Evolutionary conservation across 495 filamentous ascomycete species (phyloP).

Genomic region (Bathelium albidoporum): DNA sequence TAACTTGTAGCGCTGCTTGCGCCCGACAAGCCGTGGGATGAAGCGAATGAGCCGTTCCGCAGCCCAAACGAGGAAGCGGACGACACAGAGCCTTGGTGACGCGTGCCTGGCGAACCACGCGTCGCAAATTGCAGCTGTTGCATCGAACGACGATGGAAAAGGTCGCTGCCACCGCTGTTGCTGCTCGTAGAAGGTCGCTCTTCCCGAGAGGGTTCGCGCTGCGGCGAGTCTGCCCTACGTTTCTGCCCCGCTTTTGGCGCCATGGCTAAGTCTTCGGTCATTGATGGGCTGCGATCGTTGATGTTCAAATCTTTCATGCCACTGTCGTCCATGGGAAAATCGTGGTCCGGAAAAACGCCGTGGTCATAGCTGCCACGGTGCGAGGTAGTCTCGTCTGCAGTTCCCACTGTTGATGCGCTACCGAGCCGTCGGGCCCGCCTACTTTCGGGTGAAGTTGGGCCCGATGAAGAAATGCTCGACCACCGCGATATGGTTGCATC

Average conservation of each 20-base stretch:
- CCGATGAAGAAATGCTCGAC: conserved; percentile 22
- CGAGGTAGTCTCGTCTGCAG: conserved; percentile 32
- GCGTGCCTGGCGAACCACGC: conserved; percentile 46
- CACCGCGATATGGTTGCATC: conserved; percentile 27
- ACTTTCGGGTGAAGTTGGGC: conserved; percentile 30
- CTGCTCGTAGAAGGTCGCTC: conserved; percentile 50
- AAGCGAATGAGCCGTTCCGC: conserved; percentile 67
- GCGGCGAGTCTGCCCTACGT: conserved; percentile 71
- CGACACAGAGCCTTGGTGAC: conserved; percentile 57
- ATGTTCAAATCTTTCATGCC: conserved; percentile 33
- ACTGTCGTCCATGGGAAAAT: conserved; percentile 31
- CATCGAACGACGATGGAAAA: conserved; percentile 52
- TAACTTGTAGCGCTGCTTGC: conserved; percentile 66
- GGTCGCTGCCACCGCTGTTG: conserved; percentile 49
- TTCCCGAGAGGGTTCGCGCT: conserved; percentile 40
- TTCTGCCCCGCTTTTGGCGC: conserved; percentile 51
- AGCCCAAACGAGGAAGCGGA: conserved; percentile 60
- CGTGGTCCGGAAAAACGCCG: conserved; percentile 55
- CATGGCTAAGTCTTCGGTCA: conserved; percentile 35
- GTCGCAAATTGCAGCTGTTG: conserved; percentile 41
- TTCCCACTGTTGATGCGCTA: conserved; percentile 3
- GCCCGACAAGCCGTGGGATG: conserved; percentile 51
- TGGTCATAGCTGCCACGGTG: conserved; percentile 55
- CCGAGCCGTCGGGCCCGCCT: conserved; percentile 25
- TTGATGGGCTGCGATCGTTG: conserved; percentile 34